These are phyloP conservation scores for Xylariaceae sp. DNA, from an alignment of 2,329 filamentous ascomycete genomes.

Conservation along the genomic window DNA sequence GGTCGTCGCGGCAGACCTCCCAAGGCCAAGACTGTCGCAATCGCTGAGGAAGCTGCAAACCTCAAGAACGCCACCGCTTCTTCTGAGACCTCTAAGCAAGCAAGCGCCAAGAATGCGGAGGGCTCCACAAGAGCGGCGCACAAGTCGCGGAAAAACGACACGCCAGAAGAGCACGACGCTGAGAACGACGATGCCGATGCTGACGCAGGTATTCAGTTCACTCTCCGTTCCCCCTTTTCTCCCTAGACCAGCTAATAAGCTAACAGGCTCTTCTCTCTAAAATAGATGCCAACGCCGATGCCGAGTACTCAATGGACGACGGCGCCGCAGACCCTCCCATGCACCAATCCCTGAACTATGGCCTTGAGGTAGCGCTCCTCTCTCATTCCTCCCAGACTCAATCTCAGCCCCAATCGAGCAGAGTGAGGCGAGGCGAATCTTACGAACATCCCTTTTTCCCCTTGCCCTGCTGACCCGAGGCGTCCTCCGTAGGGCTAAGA, in stretches of 20 bases:
- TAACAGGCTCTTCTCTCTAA: slow-evolving; percentile 4
- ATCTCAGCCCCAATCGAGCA: not conserved
- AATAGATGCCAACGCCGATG: slow-evolving; percentile 16
- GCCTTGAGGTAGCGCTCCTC: slow-evolving; percentile 23
- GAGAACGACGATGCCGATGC: slow-evolving; percentile 25
- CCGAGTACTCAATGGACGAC: slow-evolving; percentile 23
- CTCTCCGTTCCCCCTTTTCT: not conserved
- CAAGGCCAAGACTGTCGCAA: slow-evolving; percentile 24
- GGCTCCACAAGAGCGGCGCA: slow-evolving; percentile 21
- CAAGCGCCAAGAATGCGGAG: slow-evolving; percentile 21
- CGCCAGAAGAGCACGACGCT: slow-evolving; percentile 26
- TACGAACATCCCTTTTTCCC: not conserved
- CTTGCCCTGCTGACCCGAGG: slow-evolving; percentile 26
- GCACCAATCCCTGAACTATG: slow-evolving; percentile 13
- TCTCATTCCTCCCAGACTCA: not conserved
- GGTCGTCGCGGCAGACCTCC: slow-evolving; percentile 33
- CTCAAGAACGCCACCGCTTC: slow-evolving; percentile 29
- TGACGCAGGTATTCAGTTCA: slow-evolving; percentile 18
- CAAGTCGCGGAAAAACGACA: slow-evolving; percentile 28
- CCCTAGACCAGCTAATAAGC: not conserved
- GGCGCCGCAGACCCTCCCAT: slow-evolving; percentile 13
- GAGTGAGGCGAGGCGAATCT: not conserved
- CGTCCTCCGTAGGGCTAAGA: slow-evolving; percentile 30
- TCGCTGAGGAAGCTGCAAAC: slow-evolving; percentile 15
- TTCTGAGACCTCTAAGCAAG: slow-evolving; percentile 18